These are phyloP conservation scores for Geranium brycei DNA, from an alignment of 345 rosid genomes.

Conservation along the genomic window DNA sequence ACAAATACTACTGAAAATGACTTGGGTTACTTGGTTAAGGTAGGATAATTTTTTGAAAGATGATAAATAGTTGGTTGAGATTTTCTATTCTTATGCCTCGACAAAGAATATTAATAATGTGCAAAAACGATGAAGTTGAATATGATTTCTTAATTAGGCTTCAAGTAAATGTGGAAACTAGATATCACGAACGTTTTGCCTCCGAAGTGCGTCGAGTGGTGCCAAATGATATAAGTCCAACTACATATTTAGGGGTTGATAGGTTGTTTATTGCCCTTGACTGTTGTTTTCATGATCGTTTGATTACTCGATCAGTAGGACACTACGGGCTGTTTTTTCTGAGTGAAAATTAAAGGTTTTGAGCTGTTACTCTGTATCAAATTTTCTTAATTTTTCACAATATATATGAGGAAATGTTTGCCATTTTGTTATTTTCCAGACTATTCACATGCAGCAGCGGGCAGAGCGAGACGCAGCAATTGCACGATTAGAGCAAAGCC, in stretches of 20 bases:
- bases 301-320: neutral
- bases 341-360: neutral
- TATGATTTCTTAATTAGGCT: too few relatives aligned
- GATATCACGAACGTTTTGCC: neutral
- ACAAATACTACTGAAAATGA: too few relatives aligned
- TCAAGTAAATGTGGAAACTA: neutral
- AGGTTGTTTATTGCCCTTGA: too few relatives aligned
- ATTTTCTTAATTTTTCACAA: neutral
- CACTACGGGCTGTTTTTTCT: neutral
- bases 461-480: slow-evolving; percentile 86
- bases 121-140: too few relatives aligned
- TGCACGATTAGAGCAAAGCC: slow-evolving; percentile 79
- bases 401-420: neutral
- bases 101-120: neutral
- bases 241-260: too few relatives aligned
- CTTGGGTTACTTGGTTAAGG: too few relatives aligned
- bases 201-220: neutral
- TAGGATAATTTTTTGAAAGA: neutral
- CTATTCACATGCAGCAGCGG: slow-evolving; percentile 65
- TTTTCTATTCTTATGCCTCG: neutral
- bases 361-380: neutral
- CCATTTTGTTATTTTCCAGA: slow-evolving; percentile 28
- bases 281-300: neutral
- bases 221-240: too few relatives aligned
- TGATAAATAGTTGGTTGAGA: neutral